Conservation (phyloP, 2,329 filamentous ascomycete species). For the Colletotrichum gigasporum region DNA sequence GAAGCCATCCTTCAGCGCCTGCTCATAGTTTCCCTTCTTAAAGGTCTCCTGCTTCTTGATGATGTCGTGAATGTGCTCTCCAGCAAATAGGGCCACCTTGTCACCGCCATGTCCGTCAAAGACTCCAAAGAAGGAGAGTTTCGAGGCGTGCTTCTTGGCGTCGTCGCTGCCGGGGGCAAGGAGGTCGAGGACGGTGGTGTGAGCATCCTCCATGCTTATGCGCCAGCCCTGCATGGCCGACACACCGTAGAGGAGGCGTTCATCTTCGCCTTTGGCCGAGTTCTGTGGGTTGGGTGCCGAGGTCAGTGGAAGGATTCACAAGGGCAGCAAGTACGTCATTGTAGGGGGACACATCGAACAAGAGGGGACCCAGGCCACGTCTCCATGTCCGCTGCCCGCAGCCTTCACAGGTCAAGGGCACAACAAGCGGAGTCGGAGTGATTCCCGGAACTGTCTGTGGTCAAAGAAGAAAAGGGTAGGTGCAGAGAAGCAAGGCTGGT, state of each 20-base stretch:
- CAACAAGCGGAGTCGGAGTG: conserved; percentile 2
- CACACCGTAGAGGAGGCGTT: conserved; percentile 89
- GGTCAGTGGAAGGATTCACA: conserved; percentile 8
- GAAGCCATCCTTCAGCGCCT: conserved; percentile 97
- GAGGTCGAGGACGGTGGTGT: conserved; percentile 89
- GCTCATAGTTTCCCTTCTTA: conserved; percentile 89
- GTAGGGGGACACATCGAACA: not conserved
- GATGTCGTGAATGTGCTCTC: conserved; percentile 93
- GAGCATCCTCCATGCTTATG: conserved; percentile 99
- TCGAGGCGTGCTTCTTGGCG: conserved; percentile 73
- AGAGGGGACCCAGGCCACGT: not conserved
- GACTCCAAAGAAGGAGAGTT: conserved; percentile 95
- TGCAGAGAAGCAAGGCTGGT: not conserved
- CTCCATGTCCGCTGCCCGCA: conserved; percentile 9
- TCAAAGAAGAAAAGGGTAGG: not conserved
- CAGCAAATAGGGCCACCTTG: conserved; percentile 93
- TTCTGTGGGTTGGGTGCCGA: conserved; percentile 61
- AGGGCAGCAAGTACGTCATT: conserved; percentile 23
- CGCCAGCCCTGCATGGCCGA: conserved; percentile 99
- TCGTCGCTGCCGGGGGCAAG: conserved; percentile 66
- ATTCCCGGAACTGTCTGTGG: not conserved
- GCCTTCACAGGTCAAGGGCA: conserved; percentile 6
- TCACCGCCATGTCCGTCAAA: conserved; percentile 98
- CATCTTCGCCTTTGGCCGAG: conserved; percentile 92
- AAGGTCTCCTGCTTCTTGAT: conserved; percentile 95